Base-by-base conservation (phyloP, 176 grass and related monocot genomes). In the Pontederia paniculata region DNA sequence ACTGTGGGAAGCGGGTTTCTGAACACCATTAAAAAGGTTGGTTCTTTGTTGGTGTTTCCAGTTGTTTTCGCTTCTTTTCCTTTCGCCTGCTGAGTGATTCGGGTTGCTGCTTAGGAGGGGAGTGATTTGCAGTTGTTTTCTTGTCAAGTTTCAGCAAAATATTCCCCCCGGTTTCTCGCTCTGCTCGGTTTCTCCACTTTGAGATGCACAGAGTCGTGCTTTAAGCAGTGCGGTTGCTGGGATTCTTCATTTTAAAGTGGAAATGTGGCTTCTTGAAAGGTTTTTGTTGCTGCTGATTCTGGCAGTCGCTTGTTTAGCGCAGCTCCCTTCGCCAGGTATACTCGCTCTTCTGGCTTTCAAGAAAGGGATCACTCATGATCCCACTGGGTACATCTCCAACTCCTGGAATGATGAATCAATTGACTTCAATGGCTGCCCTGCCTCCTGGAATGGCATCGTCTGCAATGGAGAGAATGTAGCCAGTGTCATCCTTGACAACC, bases 391-490 rank as follows among this genome's bases (percentile, higher is more conserved):
- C 25, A 57, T 74, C 50, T 48, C 50, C 16, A 25, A 28, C 12
- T 78, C 74, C 19, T 96, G 91, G 91, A 89, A 96, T 43, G 79
- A 66, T 16, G 83, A 56, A 17, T 81, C 62, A 9, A 63, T 73
- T 18, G 77, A 84, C 68, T 86, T 82, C 4, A 75, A 70, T 68
- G 77, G 80, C 55, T 96, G 91, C 79, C 91, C 91, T n/a, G 58
- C 55, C 25, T 70, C 76, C 25, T 96, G 91, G 86, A 73, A 69
- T 14, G 86, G 86, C 55, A 68, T 96, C 62, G 70, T 81, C 57
- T 96, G 91, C 73, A 89, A 44, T 50, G 67, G 59, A 42, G 91
- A 80, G 42, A 64, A 64, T 59, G 81, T 96, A 63, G 72, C 81
- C 23, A 65, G 79, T 0, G 73, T 96, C 11, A 68, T 74, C 3